These are phyloP conservation scores for Climacium dendroides DNA, from an alignment of 225 moss, liverwort and hornwort genomes.

Conservation along the genomic window DNA sequence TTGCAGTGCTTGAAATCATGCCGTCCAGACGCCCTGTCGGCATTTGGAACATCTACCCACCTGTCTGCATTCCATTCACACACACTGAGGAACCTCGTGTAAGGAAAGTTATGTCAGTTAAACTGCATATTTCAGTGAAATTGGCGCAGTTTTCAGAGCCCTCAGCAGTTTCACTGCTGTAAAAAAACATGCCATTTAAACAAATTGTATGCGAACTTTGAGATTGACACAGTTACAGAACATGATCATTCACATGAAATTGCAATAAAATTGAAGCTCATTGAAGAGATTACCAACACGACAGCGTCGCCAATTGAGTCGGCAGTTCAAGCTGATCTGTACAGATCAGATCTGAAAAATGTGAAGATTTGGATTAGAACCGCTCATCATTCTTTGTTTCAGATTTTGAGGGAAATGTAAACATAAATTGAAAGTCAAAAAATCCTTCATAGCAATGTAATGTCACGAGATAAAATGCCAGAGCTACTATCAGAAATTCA, in stretches of 20 bases:
- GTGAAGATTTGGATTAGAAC: too few species aligned
- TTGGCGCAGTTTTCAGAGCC: not conserved
- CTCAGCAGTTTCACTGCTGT: too few species aligned
- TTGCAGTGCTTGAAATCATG: not conserved
- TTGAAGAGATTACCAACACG: not conserved
- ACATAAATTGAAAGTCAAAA: too few species aligned
- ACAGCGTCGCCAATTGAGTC: constrained; percentile 19
- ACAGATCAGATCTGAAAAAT: too few species aligned
- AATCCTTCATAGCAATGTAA: too few species aligned
- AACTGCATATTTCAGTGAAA: not conserved
- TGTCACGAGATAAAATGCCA: too few species aligned
- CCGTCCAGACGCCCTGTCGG: constrained; percentile 41
- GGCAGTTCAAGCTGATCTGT: too few species aligned
- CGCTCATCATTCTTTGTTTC: too few species aligned
- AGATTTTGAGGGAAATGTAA: too few species aligned
- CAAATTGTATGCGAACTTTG: not conserved
- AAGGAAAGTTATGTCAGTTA: not conserved
- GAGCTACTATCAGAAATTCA: too few species aligned
- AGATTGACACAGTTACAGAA: not conserved
- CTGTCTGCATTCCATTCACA: constrained; percentile 2
- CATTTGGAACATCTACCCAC: constrained; percentile 25
- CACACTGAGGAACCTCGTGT: not conserved
- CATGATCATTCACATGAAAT: not conserved
- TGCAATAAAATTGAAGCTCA: too few species aligned
- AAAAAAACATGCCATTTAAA: not conserved